phyloP scores from a whole-genome alignment of 371 early-diverging fungal species.

The Saksenaea vasiformis region DNA sequence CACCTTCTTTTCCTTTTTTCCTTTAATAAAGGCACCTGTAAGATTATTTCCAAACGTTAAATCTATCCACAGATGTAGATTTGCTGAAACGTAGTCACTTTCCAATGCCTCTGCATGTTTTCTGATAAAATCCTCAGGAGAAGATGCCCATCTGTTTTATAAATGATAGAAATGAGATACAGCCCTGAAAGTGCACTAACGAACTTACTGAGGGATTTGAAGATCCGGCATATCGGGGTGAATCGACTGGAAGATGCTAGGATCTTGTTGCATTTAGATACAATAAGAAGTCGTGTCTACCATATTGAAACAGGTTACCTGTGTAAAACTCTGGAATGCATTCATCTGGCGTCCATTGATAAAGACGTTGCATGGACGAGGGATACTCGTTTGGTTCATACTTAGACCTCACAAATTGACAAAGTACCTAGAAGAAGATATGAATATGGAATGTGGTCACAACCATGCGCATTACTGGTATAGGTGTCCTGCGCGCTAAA shows the following conservation, averaged over 20 bases:
- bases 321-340: conserved; percentile 78
- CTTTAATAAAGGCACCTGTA: conserved; percentile 49
- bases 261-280: conserved; percentile 27
- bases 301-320: conserved; percentile 21
- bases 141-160: conserved; percentile 55
- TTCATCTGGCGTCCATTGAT: conserved; percentile 77
- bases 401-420: conserved; percentile 71
- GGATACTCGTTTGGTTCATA: conserved; percentile 77
- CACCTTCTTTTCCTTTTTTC: not conserved
- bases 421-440: conserved; percentile 40
- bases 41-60: conserved; percentile 82
- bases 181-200: not conserved
- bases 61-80: conserved; percentile 85
- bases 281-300: not conserved
- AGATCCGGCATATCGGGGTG: conserved; percentile 73
- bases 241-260: conserved; percentile 64
- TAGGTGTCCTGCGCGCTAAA: conserved; percentile 65
- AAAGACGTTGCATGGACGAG: conserved; percentile 60
- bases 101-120: conserved; percentile 75
- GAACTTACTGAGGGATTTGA: conserved; percentile 53
- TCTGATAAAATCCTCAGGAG: conserved; percentile 70
- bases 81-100: conserved; percentile 75
- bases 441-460: not conserved
- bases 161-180: not conserved
- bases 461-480: conserved; percentile 44